These are phyloP conservation scores for Scedosporium apiospermum DNA, from an alignment of 2,329 filamentous ascomycete species.

Conservation along the genomic window DNA sequence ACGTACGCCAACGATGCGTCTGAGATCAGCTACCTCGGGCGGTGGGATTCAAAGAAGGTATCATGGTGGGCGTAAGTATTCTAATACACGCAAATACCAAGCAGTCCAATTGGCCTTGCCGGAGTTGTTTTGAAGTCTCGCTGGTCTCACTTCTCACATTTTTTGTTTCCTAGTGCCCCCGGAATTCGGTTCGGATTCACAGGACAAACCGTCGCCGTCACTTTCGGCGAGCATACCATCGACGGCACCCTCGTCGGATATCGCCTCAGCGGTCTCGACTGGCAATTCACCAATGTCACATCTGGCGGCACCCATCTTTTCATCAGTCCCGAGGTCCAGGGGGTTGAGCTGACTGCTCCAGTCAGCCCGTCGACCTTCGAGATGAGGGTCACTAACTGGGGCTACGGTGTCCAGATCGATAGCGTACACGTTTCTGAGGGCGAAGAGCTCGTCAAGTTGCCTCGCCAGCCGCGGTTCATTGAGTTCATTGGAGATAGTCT, in stretches of 20 bases:
- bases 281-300: slow-evolving; percentile 52
- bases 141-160: not conserved
- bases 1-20: slow-evolving; percentile 40
- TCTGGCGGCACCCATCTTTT: slow-evolving; percentile 46
- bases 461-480: slow-evolving; percentile 24
- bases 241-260: slow-evolving; percentile 44
- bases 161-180: slow-evolving; percentile 27
- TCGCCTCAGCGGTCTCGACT: slow-evolving; percentile 48
- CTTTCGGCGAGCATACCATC: slow-evolving; percentile 41
- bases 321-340: slow-evolving; percentile 33
- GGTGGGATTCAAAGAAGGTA: slow-evolving; percentile 51
- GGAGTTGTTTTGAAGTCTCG: not conserved
- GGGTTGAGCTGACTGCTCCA: slow-evolving; percentile 31
- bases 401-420: slow-evolving; percentile 46
- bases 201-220: slow-evolving; percentile 41
- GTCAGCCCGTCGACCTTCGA: slow-evolving; percentile 41
- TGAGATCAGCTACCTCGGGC: slow-evolving; percentile 51
- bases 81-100: no score
- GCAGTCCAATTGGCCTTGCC: not conserved
- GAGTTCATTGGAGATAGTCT: slow-evolving; percentile 39
- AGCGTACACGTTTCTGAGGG: slow-evolving; percentile 37
- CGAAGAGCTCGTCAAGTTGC: slow-evolving; percentile 32
- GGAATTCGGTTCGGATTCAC: slow-evolving; percentile 48
- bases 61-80: slow-evolving; percentile 49
- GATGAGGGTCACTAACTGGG: slow-evolving; percentile 52